phyloP scores from a whole-genome alignment of 2,329 filamentous ascomycete genomes.

The Annulohypoxylon truncatum region DNA sequence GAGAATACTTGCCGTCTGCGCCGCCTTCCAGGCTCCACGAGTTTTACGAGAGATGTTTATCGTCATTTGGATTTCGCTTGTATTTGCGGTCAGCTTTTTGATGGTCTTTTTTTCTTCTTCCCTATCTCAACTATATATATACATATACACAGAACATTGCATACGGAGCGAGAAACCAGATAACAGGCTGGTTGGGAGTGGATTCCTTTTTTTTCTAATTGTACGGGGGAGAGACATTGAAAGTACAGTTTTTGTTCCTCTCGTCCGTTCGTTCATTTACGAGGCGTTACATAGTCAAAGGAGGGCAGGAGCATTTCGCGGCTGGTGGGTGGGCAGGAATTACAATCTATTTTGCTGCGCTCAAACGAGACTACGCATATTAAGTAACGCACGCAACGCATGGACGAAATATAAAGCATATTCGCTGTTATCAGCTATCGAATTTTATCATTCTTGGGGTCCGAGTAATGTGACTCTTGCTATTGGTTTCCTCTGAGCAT shows the following conservation, averaged over 20 bases:
- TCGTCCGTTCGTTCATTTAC: constrained; percentile 36
- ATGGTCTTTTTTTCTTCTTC: constrained; percentile 19
- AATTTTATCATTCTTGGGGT: neutral
- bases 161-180: constrained; percentile 39
- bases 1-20: constrained; percentile 6
- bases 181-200: constrained; percentile 37
- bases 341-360: constrained; percentile 18
- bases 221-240: constrained; percentile 12
- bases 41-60: constrained; percentile 37
- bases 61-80: constrained; percentile 28
- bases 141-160: constrained; percentile 37
- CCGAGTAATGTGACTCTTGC: neutral
- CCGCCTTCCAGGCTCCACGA: constrained; percentile 21
- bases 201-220: constrained; percentile 16
- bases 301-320: constrained; percentile 36
- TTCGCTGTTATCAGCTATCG: constrained; percentile 19
- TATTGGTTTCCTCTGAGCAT: neutral
- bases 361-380: constrained; percentile 35
- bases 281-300: constrained; percentile 34
- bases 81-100: constrained; percentile 23
- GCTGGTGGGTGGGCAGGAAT: constrained; percentile 25
- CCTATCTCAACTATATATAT: constrained; percentile 29
- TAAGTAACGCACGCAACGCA: constrained; percentile 26
- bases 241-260: constrained; percentile 13
- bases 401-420: constrained; percentile 30